phyloP scores from a whole-genome alignment of 306 rosid species.

The Citrullus colocynthis region DNA sequence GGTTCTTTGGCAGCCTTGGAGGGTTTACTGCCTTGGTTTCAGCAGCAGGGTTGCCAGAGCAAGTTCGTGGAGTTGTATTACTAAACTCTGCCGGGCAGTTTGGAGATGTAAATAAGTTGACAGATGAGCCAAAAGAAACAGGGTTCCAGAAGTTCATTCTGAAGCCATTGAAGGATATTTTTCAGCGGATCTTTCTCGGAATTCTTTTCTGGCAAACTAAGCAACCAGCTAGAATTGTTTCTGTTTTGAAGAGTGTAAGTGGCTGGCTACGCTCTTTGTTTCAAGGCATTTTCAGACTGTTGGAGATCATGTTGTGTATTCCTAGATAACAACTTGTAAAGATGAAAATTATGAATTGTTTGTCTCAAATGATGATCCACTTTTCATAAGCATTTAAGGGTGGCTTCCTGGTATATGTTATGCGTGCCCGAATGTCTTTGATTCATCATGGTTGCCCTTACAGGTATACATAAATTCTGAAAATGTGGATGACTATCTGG shows the following conservation, averaged over 20 bases:
- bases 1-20: slow-evolving; percentile 70
- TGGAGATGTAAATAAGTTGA: slow-evolving; percentile 36
- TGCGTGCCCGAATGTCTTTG: not conserved
- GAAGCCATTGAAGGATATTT: slow-evolving; percentile 69
- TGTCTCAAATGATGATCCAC: not conserved
- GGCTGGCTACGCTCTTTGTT: slow-evolving; percentile 10
- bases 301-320: not conserved
- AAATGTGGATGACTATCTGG: slow-evolving; percentile 90
- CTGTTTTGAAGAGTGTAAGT: slow-evolving; percentile 74
- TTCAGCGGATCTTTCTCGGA: slow-evolving; percentile 77
- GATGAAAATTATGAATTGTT: not conserved
- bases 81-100: slow-evolving; percentile 93
- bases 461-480: slow-evolving; percentile 66
- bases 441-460: slow-evolving; percentile 7
- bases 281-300: not conserved
- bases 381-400: not conserved
- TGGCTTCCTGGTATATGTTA: not conserved
- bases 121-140: slow-evolving; percentile 45
- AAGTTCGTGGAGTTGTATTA: slow-evolving; percentile 61
- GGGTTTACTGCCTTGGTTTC: slow-evolving; percentile 85
- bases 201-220: slow-evolving; percentile 89
- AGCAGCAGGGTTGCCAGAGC: slow-evolving; percentile 58
- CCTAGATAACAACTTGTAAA: not conserved
- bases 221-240: slow-evolving; percentile 68
- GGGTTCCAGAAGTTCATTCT: slow-evolving; percentile 38